Evolutionary conservation across 192 early-diverging fungal genomes (phyloP).

Genomic region (Paraglomus brasilianum): DNA sequence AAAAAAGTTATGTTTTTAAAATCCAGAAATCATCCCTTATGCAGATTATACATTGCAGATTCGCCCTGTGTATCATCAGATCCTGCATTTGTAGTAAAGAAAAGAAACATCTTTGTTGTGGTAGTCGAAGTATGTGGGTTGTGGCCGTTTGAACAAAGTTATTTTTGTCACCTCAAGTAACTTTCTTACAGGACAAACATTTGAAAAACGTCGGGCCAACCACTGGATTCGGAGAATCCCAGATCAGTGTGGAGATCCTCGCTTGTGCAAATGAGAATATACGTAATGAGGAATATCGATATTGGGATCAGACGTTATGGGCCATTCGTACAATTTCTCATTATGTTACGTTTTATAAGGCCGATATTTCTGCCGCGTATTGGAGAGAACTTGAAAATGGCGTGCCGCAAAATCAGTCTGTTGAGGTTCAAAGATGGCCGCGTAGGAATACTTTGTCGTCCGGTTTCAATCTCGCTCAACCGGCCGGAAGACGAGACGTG

Average conservation of each 20-base stretch:
- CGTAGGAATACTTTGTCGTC: not conserved
- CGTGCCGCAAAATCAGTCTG: not conserved
- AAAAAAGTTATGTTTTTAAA: not conserved
- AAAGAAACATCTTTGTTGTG: not conserved
- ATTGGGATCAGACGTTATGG: slow-evolving; percentile 5
- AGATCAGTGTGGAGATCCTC: slow-evolving; percentile 4
- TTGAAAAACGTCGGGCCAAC: slow-evolving; percentile 19
- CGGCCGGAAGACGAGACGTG: not conserved
- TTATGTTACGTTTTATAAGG: slow-evolving; percentile 20
- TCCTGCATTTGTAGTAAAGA: slow-evolving; percentile 1
- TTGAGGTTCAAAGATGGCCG: slow-evolving; percentile 5
- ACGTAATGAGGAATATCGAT: not conserved
- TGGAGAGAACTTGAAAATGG: slow-evolving; percentile 2
- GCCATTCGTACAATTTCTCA: not conserved
- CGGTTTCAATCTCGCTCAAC: slow-evolving; percentile 8
- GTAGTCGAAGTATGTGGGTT: not conserved
- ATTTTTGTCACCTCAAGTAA: too few relatives aligned
- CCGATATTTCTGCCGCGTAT: not conserved
- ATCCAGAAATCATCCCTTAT: slow-evolving; percentile 9
- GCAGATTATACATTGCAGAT: slow-evolving; percentile 9
- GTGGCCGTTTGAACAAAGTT: slow-evolving; percentile 2
- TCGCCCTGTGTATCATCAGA: not conserved
- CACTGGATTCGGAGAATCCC: slow-evolving; percentile 7
- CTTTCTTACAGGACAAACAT: slow-evolving; percentile 16
- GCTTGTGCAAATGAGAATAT: slow-evolving; percentile 12